Base-by-base conservation (phyloP, 1,139 yeast genomes). In the Suhomyces wounanorum region DNA sequence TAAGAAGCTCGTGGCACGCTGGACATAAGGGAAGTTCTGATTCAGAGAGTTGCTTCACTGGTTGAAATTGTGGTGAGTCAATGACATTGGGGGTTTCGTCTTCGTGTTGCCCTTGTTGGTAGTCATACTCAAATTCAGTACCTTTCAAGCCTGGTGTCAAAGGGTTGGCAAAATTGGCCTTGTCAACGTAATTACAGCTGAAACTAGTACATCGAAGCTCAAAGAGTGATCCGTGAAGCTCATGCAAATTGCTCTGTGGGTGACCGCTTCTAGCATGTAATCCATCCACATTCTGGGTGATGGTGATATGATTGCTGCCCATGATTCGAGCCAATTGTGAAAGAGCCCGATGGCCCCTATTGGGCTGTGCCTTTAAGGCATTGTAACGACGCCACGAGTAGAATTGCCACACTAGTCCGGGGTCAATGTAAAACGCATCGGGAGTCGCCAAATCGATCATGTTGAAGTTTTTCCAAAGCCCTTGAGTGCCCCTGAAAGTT, bases 321-420 rank as follows among this genome's bases (percentile, higher is more conserved):
- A 26, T 57, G 45, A 89, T 69, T 13, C 50, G 46, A 13, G 65
- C 59, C 17, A 65, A 51, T 62, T 76, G 77, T 0, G 92, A 85
- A 48, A 90, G 67, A 3, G 92, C 87, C 46, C 63, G 63, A 62
- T 90, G 97, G 0, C 94, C 96, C 16, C 63, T 66, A 59, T 89
- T 89, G 0, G 97, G 96, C 43, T 65, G 67, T 1, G 94, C 91
- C 44, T 69, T 67, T 48, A 89, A 69, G 0, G 96, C 92, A 42
- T 73, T 73, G 49, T 73, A 77, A 47, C 97, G 66, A 53, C 96
- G 71, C 68, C 84, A 82, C 8, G 91, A 78, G 65, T 90, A 89
- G 60, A 87, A 90, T 62, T 88, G 94, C 97, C 97, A 90, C 3
- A 90, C 96, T 23, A 89, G 73, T 0, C 89, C 89, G 0, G 97